A percentile compares a stretch with the other conserved stretches of the same genome.
Conservation (phyloP, 352 stramenopile species). For the Pythium periplocum region DNA sequence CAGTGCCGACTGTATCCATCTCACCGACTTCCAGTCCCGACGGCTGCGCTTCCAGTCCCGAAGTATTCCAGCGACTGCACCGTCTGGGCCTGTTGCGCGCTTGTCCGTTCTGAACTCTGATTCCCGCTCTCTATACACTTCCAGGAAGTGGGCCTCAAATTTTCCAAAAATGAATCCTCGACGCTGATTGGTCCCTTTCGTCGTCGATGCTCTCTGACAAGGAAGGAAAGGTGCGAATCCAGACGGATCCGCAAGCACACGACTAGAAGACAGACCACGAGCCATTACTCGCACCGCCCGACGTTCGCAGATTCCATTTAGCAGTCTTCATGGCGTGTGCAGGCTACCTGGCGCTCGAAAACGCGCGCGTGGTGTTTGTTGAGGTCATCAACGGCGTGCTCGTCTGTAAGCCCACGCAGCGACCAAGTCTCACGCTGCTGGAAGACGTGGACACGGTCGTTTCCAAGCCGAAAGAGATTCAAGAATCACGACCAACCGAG, state of each 20-base stretch:
- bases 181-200: too few species aligned
- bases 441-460: neutral
- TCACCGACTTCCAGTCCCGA: too few species aligned
- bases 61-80: too few species aligned
- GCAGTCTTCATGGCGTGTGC: conserved; percentile 49
- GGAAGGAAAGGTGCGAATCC: too few species aligned
- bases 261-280: conserved; percentile 1
- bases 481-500: conserved; percentile 5
- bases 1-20: too few species aligned
- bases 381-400: conserved; percentile 55
- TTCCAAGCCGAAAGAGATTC: conserved; percentile 4
- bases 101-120: too few species aligned
- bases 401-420: conserved; percentile 24
- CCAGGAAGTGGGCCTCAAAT: too few species aligned
- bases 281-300: neutral
- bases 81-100: too few species aligned
- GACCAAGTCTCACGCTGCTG: conserved; percentile 4
- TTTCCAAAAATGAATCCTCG: too few species aligned
- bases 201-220: too few species aligned
- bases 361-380: conserved; percentile 45
- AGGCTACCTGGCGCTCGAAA: conserved; percentile 59
- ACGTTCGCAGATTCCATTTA: conserved; percentile 13
- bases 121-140: too few species aligned
- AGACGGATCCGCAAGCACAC: neutral
- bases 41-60: too few species aligned